phyloP scores from a whole-genome alignment of 352 stramenopile genomes.

The Aphanomyces stellatus region DNA sequence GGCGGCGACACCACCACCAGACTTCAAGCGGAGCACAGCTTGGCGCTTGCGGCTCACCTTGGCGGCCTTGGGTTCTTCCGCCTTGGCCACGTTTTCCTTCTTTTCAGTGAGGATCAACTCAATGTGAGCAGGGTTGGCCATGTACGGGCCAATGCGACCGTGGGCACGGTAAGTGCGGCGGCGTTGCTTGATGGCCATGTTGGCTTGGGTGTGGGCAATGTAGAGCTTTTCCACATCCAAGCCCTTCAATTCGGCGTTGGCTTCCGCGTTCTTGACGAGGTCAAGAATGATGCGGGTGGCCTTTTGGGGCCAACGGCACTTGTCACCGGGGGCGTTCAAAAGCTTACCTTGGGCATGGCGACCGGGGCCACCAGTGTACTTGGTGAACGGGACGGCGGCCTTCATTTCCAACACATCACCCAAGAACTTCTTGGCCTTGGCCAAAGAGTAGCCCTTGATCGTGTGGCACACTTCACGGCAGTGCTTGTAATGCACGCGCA shows the following conservation, averaged over 20 bases:
- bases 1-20: slow-evolving; percentile 65
- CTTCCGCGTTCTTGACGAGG: slow-evolving; percentile 97
- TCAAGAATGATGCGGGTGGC: slow-evolving; percentile 98
- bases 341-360: slow-evolving; percentile 97
- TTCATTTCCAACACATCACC: slow-evolving; percentile 97
- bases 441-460: slow-evolving; percentile 96
- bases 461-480: slow-evolving; percentile 96
- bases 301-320: slow-evolving; percentile 99
- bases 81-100: slow-evolving; percentile 89
- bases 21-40: slow-evolving; percentile 84
- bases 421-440: slow-evolving; percentile 94
- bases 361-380: slow-evolving; percentile 97
- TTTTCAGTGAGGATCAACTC: slow-evolving; percentile 99
- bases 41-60: slow-evolving; percentile 86
- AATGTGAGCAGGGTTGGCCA: slow-evolving; percentile 98
- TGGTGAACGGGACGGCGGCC: slow-evolving; percentile 97
- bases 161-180: slow-evolving; percentile 98
- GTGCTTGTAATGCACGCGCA: slow-evolving; percentile 99
- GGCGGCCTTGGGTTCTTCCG: slow-evolving; percentile 60
- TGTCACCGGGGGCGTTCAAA: slow-evolving; percentile 90
- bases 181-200: slow-evolving; percentile 96
- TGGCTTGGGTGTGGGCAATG: slow-evolving; percentile 97
- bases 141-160: slow-evolving; percentile 97
- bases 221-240: slow-evolving; percentile 94
- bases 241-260: slow-evolving; percentile 98